These are phyloP conservation scores for Paspalum vaginatum DNA, from an alignment of 176 grass and related monocot genomes.

Conservation along the genomic window DNA sequence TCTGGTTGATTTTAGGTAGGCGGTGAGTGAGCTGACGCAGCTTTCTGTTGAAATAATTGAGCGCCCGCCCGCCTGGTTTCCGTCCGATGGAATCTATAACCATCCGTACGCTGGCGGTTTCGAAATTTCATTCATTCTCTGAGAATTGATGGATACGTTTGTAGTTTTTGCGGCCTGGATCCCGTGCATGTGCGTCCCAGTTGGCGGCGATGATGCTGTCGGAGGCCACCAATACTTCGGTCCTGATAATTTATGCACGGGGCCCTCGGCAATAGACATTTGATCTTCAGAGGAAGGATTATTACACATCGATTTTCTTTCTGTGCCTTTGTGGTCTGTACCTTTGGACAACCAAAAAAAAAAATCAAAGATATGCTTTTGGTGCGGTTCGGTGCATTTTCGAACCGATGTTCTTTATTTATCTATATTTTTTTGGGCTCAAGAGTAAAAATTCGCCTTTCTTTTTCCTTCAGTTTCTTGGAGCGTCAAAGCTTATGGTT, in stretches of 20 bases:
- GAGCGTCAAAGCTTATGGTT: too few relatives aligned
- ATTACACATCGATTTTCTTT: not conserved
- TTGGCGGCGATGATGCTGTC: conserved; percentile 24
- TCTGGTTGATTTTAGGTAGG: not conserved
- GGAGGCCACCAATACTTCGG: not conserved
- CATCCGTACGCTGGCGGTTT: too few relatives aligned
- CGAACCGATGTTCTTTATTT: too few relatives aligned
- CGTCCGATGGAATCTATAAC: not conserved
- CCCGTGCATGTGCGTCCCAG: conserved; percentile 30
- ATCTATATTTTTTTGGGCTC: too few relatives aligned
- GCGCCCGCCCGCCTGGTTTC: too few relatives aligned
- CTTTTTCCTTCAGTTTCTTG: too few relatives aligned
- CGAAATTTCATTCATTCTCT: not conserved
- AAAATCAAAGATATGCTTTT: too few relatives aligned
- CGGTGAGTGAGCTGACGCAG: not conserved
- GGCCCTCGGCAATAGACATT: not conserved
- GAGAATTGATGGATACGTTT: not conserved
- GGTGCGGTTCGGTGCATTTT: too few relatives aligned
- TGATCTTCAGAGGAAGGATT: too few relatives aligned
- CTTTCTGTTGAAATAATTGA: conserved; percentile 17
- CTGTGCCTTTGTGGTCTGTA: too few relatives aligned
- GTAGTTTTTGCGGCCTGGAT: not conserved
- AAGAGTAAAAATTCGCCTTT: too few relatives aligned
- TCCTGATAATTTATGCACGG: not conserved
- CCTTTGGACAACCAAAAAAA: too few relatives aligned